Evolutionary conservation across 1,284 basidiomycete species (phyloP).

Genomic region (Leccinum cinnamomeum): DNA sequence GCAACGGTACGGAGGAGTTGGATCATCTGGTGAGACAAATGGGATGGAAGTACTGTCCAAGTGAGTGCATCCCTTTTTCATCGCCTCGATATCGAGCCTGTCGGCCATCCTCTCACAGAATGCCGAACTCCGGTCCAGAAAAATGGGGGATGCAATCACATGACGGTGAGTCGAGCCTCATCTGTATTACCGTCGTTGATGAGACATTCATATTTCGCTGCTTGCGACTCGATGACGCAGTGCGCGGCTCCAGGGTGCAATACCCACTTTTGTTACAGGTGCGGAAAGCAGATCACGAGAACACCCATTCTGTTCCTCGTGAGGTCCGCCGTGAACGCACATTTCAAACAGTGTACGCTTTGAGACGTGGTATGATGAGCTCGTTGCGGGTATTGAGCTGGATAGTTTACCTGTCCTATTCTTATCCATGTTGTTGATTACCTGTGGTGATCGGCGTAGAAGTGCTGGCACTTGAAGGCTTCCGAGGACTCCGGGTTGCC

Average conservation of each 20-base stretch:
- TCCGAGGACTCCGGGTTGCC: not conserved
- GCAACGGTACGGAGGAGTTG: conserved; percentile 55
- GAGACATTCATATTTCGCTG: not conserved
- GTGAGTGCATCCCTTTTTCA: conserved; percentile 2
- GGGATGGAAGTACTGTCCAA: conserved; percentile 61
- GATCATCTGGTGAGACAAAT: conserved; percentile 48
- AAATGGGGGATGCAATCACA: conserved; percentile 62
- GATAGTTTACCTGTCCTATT: not conserved
- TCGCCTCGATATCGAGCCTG: not conserved
- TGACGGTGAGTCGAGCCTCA: conserved; percentile 47
- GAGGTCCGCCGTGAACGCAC: conserved; percentile 40
- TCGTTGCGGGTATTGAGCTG: not conserved
- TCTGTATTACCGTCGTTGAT: not conserved
- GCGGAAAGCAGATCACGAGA: conserved; percentile 51
- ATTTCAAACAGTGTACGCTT: conserved; percentile 41
- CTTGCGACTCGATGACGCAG: conserved; percentile 31
- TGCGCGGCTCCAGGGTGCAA: conserved; percentile 59
- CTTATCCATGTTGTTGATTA: not conserved
- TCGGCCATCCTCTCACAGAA: conserved; percentile 37
- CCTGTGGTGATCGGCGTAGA: not conserved
- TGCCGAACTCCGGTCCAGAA: conserved; percentile 61
- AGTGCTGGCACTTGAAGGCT: not conserved
- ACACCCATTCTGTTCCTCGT: conserved; percentile 46
- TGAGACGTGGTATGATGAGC: conserved; percentile 9
- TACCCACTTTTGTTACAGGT: conserved; percentile 62